Evolutionary conservation across 305 asterid genomes (phyloP).

Genomic region (Stenogyne calaminthoides): DNA sequence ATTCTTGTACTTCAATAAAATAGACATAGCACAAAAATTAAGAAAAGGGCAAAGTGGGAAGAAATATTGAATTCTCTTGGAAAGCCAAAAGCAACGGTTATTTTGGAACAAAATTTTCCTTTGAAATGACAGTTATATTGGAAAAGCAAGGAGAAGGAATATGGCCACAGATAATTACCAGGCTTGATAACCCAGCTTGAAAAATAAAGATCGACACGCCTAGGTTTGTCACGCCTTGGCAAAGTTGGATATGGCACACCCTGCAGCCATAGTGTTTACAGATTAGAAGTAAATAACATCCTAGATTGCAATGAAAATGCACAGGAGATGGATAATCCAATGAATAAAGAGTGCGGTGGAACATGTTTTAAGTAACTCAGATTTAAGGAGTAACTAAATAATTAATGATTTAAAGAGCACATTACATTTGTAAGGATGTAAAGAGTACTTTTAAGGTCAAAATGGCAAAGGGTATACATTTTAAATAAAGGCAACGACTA

Average conservation of each 20-base stretch:
- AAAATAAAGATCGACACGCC: slow-evolving; percentile 85
- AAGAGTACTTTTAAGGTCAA: not conserved
- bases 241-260: slow-evolving; percentile 74
- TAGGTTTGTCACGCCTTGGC: slow-evolving; percentile 82
- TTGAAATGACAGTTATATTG: no score
- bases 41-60: no score
- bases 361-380: slow-evolving; percentile 6
- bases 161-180: slow-evolving; percentile 41
- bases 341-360: not conserved
- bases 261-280: slow-evolving; percentile 40
- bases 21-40: no score
- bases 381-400: not conserved
- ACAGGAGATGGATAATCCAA: not conserved
- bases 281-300: slow-evolving; percentile 19
- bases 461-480: slow-evolving; percentile 1
- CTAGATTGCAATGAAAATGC: not conserved
- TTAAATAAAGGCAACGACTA: not conserved
- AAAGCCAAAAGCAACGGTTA: no score
- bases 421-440: not conserved
- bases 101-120: no score
- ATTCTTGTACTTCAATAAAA: no score
- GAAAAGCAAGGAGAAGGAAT: no score
- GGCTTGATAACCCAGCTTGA: slow-evolving; percentile 96
- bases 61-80: no score
- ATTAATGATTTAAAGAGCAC: slow-evolving; percentile 3